Conservation (phyloP, 345 rosid species). For the Brassica carinata region DNA sequence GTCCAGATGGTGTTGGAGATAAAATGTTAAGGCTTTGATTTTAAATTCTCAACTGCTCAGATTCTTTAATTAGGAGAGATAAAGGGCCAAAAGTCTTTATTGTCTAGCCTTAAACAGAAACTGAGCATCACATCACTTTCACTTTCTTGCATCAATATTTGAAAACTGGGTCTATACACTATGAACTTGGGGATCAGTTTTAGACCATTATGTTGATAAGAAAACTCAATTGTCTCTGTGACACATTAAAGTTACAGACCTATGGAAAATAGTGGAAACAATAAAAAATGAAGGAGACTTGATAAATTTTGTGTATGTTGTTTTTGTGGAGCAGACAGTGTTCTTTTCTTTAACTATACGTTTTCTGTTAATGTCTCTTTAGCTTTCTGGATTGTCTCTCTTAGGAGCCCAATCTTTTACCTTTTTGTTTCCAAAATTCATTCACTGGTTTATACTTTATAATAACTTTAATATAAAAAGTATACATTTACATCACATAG, state of each 20-base stretch:
- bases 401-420: conserved; percentile 21
- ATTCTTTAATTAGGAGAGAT: conserved; percentile 42
- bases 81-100: conserved; percentile 19
- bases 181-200: conserved; percentile 30
- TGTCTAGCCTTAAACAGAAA: conserved; percentile 43
- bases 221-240: conserved; percentile 37
- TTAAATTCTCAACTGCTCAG: conserved; percentile 31
- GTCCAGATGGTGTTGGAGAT: conserved; percentile 36
- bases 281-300: conserved; percentile 15
- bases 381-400: conserved; percentile 42
- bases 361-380: conserved; percentile 37
- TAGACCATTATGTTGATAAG: conserved; percentile 35
- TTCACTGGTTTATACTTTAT: conserved; percentile 16
- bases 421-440: conserved; percentile 7
- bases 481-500: conserved; percentile 33
- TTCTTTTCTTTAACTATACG: conserved; percentile 43
- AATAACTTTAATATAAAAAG: background rate
- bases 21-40: conserved; percentile 29
- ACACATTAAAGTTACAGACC: conserved; percentile 31
- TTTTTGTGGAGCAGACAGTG: conserved; percentile 44
- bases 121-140: conserved; percentile 44
- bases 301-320: conserved; percentile 34
- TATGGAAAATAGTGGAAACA: conserved; percentile 23
- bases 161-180: conserved; percentile 32
- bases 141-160: conserved; percentile 38